Evolutionary conservation across 768 basidiomycete genomes (phyloP), one percentile per base, ranked within the genome.

Genomic region (Clavulina sp.): DNA sequence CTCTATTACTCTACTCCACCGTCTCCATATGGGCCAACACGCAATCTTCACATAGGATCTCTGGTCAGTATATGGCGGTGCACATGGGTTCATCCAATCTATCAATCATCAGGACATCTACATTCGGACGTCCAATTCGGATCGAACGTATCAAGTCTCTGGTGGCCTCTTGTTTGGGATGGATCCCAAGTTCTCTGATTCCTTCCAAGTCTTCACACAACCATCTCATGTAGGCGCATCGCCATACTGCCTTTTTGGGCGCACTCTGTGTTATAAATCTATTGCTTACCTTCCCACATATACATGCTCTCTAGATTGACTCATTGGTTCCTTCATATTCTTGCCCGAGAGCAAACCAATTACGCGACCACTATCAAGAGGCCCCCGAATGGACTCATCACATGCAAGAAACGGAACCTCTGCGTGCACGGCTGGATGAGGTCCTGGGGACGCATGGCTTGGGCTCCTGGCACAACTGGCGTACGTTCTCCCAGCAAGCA

Each of bases 311-410:
- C 3, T 31, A 73, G 72, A 73, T 74, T 5, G 73, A 74, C 52
- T 70, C 71, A 1, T 58, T 74, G 7, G 66, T 70, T 3, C 72
- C 72, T 2, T 65, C 59, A 32, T 74, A 74, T 52, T 47, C 59
- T 2, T 74, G 73, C 56, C 70, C 70, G 2, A 63, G 60, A 2
- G 72, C 72, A 4, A 54, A 66, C 26, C 57, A 60, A 9, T 59
- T 74, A 26, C 67, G 72, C 13, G 51, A 62, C 33, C 66, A 65
- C 0, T 70, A 63, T 54, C 70, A 74, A 49, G 67, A 66, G 4
- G 68, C 70, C 7, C 66, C 72, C 2, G 66, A 65, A 0, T 74
- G 73, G 72, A 69, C 63, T 4, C 64, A 70, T 49, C 73, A 74
- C 56, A 64, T 74, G 4, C 43, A 59, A 5, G 57, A 59, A 31